A percentile compares a stretch with the other conserved stretches of the same genome.
These are phyloP conservation scores for Corymbia citriodora DNA, from an alignment of 441 rosid genomes.

Conservation along the genomic window DNA sequence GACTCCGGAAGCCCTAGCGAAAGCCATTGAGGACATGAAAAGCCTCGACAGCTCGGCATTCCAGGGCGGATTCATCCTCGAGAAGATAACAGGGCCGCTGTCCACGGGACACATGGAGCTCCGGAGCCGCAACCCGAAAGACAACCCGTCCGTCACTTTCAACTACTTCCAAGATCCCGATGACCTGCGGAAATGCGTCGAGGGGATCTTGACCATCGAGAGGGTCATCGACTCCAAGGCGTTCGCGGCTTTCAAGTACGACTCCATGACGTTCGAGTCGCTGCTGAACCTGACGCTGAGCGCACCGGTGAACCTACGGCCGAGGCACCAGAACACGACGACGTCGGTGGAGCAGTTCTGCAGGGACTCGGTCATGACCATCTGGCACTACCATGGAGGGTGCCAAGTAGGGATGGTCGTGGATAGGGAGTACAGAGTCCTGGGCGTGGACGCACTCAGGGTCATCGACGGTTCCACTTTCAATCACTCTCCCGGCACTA, in stretches of 20 bases:
- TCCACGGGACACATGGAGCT: conserved; percentile 74
- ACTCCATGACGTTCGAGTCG: conserved; percentile 21
- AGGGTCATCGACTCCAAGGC: conserved; percentile 54
- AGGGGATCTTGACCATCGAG: conserved; percentile 55
- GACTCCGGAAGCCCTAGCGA: conserved; percentile 41
- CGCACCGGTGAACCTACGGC: conserved; percentile 58
- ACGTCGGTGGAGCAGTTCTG: conserved; percentile 62
- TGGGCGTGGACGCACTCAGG: conserved; percentile 67
- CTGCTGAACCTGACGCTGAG: conserved; percentile 54
- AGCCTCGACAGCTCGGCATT: conserved; percentile 35
- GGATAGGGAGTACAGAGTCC: conserved; percentile 59
- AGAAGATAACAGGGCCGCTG: conserved; percentile 67
- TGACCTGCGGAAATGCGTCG: conserved; percentile 59
- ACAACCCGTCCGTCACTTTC: conserved; percentile 77
- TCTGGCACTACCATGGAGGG: conserved; percentile 98
- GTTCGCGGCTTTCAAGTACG: conserved; percentile 40
- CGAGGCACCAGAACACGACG: conserved; percentile 43
- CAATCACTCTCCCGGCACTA: conserved; percentile 82
- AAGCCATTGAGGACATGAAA: conserved; percentile 36
- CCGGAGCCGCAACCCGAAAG: conserved; percentile 38
- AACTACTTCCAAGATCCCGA: conserved; percentile 63
- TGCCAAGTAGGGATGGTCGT: conserved; percentile 80
- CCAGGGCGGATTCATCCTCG: conserved; percentile 70
- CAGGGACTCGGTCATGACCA: conserved; percentile 81
- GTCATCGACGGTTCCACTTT: conserved; percentile 86